These are phyloP conservation scores for Stagonosporopsis vannaccii DNA, from an alignment of 2,329 filamentous ascomycete genomes.

Conservation along the genomic window DNA sequence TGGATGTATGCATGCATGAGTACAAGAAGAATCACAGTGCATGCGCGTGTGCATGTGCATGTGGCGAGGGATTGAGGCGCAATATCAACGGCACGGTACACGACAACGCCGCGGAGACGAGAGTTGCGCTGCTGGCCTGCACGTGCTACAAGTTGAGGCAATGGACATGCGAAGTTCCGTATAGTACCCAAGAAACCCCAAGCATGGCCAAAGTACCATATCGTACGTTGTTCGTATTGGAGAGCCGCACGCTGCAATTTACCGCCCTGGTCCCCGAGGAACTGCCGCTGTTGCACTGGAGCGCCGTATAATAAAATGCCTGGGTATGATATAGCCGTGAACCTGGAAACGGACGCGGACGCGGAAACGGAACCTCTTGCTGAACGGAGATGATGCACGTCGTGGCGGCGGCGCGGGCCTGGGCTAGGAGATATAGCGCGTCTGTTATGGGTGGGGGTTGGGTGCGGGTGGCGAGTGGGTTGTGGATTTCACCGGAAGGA, in stretches of 20 bases:
- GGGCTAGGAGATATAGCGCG: neutral
- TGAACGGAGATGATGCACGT: neutral
- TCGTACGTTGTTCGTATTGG: neutral
- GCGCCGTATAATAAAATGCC: neutral
- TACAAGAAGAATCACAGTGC: neutral
- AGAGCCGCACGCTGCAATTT: neutral
- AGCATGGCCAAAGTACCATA: neutral
- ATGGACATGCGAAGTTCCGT: neutral
- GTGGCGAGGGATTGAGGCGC: neutral
- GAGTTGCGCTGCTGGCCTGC: too few relatives aligned
- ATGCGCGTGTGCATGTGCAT: neutral
- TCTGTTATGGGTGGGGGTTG: constrained; percentile 1
- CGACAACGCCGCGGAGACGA: neutral
- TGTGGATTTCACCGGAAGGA: neutral
- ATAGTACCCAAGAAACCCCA: neutral
- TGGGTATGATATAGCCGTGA: neutral
- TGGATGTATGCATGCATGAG: neutral
- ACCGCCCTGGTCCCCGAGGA: neutral
- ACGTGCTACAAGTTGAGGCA: too few relatives aligned
- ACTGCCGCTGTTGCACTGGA: neutral
- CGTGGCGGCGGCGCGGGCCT: neutral
- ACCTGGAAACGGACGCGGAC: neutral
- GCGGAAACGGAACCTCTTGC: neutral
- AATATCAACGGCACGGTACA: neutral
- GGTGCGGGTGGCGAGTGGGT: neutral